phyloP scores from a whole-genome alignment of 106 monocot species.

The Dactylorhiza incarnata region DNA sequence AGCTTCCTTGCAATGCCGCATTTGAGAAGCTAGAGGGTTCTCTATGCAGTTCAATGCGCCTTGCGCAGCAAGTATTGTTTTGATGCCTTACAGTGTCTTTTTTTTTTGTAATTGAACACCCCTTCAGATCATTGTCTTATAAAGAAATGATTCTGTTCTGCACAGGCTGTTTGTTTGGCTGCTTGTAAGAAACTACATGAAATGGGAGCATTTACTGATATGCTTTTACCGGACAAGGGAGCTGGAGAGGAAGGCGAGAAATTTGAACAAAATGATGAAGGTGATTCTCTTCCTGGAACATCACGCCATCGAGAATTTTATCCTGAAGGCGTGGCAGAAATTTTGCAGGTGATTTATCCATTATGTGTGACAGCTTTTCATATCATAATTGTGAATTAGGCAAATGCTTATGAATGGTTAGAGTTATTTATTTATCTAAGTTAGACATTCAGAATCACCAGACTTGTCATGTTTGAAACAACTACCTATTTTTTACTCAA shows the following conservation, averaged over 20 bases:
- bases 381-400: neutral
- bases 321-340: constrained; percentile 92
- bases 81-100: neutral
- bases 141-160: neutral
- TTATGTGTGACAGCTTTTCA: neutral
- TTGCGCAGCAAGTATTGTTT: constrained; percentile 72
- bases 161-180: constrained; percentile 93
- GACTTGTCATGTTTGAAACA: no score
- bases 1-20: constrained; percentile 95
- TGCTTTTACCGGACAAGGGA: constrained; percentile 95
- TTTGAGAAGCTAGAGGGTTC: constrained; percentile 96
- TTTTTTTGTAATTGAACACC: neutral
- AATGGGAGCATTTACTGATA: constrained; percentile 98
- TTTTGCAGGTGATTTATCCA: constrained; percentile 45
- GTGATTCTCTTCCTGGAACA: constrained; percentile 83
- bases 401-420: neutral
- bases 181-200: constrained; percentile 99
- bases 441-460: no score
- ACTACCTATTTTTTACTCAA: no score
- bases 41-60: constrained; percentile 81
- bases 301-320: constrained; percentile 93
- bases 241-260: constrained; percentile 72
- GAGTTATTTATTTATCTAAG: neutral
- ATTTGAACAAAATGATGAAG: constrained; percentile 62
- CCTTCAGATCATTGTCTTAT: neutral